Base-by-base conservation (phyloP, 2,329 filamentous ascomycete genomes). In the Escovopsis sp. region DNA sequence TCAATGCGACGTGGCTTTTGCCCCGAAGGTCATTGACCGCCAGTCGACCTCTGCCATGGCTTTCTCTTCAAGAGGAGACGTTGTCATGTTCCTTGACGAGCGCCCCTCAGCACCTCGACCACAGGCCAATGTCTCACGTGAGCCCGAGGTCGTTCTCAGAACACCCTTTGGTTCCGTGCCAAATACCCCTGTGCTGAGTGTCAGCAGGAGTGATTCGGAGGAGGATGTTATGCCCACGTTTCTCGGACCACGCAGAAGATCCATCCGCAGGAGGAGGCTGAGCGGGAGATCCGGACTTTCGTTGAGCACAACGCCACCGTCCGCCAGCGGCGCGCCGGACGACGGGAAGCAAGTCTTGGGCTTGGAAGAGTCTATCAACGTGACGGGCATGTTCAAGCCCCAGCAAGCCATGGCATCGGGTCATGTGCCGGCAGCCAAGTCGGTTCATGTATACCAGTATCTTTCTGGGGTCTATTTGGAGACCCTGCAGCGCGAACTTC, bases 1-100 rank as follows among this genome's bases (percentile, higher is more conserved):
- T 26, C 79, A 82, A 52, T 79, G 73, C 47, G 78, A 83, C 53
- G 66, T 81, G 18, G 72, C 75, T 0, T 81, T 73, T 58, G 75
- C 77, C 0, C 73, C 72, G 3, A 75, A 75, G 49, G 69, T 75
- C 12, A 70, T 82, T 39, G 77, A 82, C 53, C 69, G 75, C 15
- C 70, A 76, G 41, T 68, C 76, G 2, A 69, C 78, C 4, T 80
- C 77, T 0, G 72, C 68, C 28, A 67, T 80, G 56, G 65, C 72
- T 2, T 79, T 81, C 46, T 79, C 75, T 0, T 62, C 77, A 0
- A 61, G 60, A 5, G 77, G 77, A 10, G 74, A 80, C 34, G 68
- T 73, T 0, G 58, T 79, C 32, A 73, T 78, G 67, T 68, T 80
- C 26, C 63, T 81, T 1, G 76, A 81, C 48, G 73, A 80, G 55